A percentile compares a stretch with the other conserved stretches of the same genome.
Evolutionary conservation across 129 eudicot genomes (phyloP).

Genomic region (Flaveria linearis): DNA sequence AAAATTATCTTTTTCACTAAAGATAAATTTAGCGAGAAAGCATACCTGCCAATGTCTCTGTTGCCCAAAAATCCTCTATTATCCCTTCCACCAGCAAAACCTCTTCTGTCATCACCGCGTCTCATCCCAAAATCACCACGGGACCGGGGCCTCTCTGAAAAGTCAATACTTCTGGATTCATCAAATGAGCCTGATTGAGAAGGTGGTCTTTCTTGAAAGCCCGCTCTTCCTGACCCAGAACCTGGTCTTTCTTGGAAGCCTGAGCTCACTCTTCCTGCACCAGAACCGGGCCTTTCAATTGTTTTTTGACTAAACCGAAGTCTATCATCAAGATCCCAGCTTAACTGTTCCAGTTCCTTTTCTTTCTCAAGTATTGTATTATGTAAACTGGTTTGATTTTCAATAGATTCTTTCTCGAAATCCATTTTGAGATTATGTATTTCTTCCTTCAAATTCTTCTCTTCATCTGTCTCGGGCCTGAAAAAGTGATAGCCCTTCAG

Average conservation of each 20-base stretch:
- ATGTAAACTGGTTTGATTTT: constrained; percentile 43
- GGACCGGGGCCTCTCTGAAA: constrained; percentile 59
- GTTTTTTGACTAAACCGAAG: constrained; percentile 64
- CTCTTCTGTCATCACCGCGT: constrained; percentile 69
- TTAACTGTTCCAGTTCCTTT: constrained; percentile 62
- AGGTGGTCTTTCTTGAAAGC: constrained; percentile 53
- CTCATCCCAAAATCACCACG: constrained; percentile 74
- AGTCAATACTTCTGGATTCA: constrained; percentile 52
- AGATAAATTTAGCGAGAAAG: background rate
- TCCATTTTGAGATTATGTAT: constrained; percentile 55
- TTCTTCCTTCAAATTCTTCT: constrained; percentile 72
- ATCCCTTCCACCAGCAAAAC: constrained; percentile 63
- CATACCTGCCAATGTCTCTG: constrained; percentile 80
- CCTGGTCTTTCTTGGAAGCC: constrained; percentile 58
- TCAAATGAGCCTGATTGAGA: constrained; percentile 57
- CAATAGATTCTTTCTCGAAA: constrained; percentile 45
- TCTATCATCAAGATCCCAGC: constrained; percentile 79
- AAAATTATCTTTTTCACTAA: background rate
- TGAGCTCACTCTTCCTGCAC: constrained; percentile 65
- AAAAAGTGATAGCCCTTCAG: constrained; percentile 29
- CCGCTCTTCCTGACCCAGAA: constrained; percentile 66
- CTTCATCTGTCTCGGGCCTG: constrained; percentile 88
- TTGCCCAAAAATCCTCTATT: constrained; percentile 63
- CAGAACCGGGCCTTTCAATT: constrained; percentile 79
- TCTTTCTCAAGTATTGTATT: constrained; percentile 53